A percentile compares a stretch with the other conserved stretches of the same genome.
These are phyloP conservation scores for Naumovozyma castellii DNA, from an alignment of 805 yeast species.

Conservation along the genomic window DNA sequence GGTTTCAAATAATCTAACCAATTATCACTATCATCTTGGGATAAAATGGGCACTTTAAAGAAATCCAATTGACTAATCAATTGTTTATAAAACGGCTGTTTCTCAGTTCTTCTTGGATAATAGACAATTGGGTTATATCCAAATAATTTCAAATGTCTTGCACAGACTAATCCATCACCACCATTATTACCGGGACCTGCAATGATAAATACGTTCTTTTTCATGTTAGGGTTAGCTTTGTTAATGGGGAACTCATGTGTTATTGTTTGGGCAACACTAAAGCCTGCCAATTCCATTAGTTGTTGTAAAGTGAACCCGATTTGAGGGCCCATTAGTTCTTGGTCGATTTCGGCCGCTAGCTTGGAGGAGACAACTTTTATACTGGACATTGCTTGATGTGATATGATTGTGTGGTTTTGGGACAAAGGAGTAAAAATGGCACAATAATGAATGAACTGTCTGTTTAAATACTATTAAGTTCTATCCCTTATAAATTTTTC, in stretches of 20 bases:
- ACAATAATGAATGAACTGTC: background rate
- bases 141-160: conserved; percentile 75
- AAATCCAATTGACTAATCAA: conserved; percentile 58
- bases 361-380: conserved; percentile 38
- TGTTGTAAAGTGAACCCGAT: conserved; percentile 33
- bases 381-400: background rate
- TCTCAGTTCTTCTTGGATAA: conserved; percentile 62
- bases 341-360: conserved; percentile 68
- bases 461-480: no score
- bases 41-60: conserved; percentile 52
- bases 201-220: conserved; percentile 50
- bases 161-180: conserved; percentile 95
- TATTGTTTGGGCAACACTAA: conserved; percentile 85
- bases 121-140: conserved; percentile 69
- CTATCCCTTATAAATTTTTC: background rate
- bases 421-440: no score
- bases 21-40: conserved; percentile 29
- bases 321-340: conserved; percentile 76
- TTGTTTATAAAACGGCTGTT: conserved; percentile 47
- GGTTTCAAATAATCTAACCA: conserved; percentile 25
- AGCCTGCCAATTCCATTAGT: conserved; percentile 90
- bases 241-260: conserved; percentile 49
- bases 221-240: conserved; percentile 22
- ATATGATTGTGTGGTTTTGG: no score
- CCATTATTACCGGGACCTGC: conserved; percentile 96